These are phyloP conservation scores for cucumber (Cucumis sativus) DNA, from an alignment of 306 rosid species.

Conservation along the genomic window Cucumber_9930_V3 NC_026655.2:13926501-13927000, in stretches of 20 bases:
- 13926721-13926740: constrained; percentile 77
- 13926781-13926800: constrained; percentile 69
- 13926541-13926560: constrained; percentile 18
- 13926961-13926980: constrained; percentile 86
- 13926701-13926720: constrained; percentile 90
- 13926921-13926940: constrained; percentile 78
- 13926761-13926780: constrained; percentile 81
- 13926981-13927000: constrained; percentile 76
- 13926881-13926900: constrained; percentile 66
- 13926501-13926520: constrained; percentile 12
- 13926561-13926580: constrained; percentile 18
- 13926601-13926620: constrained; percentile 27
- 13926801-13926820: constrained; percentile 16
- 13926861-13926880: constrained; percentile 82
- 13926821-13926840: constrained; percentile 6
- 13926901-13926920: constrained; percentile 70
- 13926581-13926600: constrained; percentile 34
- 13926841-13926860: constrained; percentile 9
- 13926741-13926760: constrained; percentile 24
- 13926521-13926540: constrained; percentile 23
- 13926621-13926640: constrained; percentile 58
- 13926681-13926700: constrained; percentile 88
- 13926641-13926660: constrained; percentile 55
- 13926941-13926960: constrained; percentile 86
- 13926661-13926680: constrained; percentile 81